Percentiles rank a stretch among this genome's conserved stretches.
Conservation (phyloP, 257 asterid species). For the Anisodus tanguticus region DNA sequence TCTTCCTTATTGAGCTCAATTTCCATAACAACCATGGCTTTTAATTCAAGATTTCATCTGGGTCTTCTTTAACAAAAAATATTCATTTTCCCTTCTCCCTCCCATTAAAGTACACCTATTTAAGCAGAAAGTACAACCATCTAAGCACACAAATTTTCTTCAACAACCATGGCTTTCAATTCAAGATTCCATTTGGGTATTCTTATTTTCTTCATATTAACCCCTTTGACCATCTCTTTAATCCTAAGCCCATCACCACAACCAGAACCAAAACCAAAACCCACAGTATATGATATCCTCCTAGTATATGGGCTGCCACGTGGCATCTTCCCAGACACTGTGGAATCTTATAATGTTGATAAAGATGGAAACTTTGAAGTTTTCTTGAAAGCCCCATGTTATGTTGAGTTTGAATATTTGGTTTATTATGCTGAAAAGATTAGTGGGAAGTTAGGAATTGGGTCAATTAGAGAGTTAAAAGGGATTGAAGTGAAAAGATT, state of each 20-base stretch:
- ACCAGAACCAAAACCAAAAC: slow-evolving; percentile 32
- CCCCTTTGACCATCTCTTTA: slow-evolving; percentile 21
- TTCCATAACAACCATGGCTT: slow-evolving; percentile 27
- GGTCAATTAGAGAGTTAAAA: slow-evolving; percentile 65
- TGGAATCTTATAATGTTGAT: slow-evolving; percentile 61
- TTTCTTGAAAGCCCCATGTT: slow-evolving; percentile 62
- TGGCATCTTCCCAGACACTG: slow-evolving; percentile 88
- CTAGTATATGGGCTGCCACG: slow-evolving; percentile 72
- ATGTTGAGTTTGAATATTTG: slow-evolving; percentile 76
- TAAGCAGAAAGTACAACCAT: too few relatives aligned
- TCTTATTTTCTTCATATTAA: slow-evolving; percentile 20
- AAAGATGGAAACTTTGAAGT: slow-evolving; percentile 82
- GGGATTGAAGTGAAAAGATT: slow-evolving; percentile 83
- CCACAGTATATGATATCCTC: slow-evolving; percentile 72
- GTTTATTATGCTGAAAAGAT: slow-evolving; percentile 78
- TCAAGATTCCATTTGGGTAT: slow-evolving; percentile 29
- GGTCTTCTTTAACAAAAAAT: too few relatives aligned
- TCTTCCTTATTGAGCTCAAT: too few relatives aligned
- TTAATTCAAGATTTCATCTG: too few relatives aligned
- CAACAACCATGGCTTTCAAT: slow-evolving; percentile 34
- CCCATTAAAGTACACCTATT: neutral
- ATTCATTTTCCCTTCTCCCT: neutral
- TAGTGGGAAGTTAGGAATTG: slow-evolving; percentile 69
- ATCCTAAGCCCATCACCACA: slow-evolving; percentile 18
- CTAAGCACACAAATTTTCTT: too few relatives aligned